Evolutionary conservation across 768 basidiomycete species (phyloP).

Genomic region (Floccularia luteovirens): DNA sequence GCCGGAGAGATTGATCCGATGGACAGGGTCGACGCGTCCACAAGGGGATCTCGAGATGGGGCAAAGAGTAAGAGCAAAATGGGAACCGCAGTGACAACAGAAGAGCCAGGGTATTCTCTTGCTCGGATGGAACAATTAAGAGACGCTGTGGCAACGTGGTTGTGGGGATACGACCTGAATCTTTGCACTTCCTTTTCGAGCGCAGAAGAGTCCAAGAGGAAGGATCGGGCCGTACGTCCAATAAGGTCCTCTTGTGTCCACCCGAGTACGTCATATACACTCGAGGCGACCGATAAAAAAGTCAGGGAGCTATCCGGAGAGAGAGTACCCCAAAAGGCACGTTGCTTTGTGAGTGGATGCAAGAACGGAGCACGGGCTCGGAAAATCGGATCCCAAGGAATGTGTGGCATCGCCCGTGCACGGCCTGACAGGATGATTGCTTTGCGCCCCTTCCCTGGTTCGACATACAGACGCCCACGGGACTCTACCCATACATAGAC

Average conservation of each 20-base stretch:
- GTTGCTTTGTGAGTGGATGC: too few relatives aligned
- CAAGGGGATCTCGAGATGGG: background rate
- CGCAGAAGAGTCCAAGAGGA: slow-evolving; percentile 19
- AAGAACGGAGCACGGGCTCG: slow-evolving; percentile 47
- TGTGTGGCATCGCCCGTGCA: slow-evolving; percentile 52
- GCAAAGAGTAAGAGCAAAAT: too few relatives aligned
- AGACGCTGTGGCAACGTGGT: too few relatives aligned
- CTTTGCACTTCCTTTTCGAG: slow-evolving; percentile 16
- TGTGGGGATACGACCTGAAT: background rate
- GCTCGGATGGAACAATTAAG: slow-evolving; percentile 8
- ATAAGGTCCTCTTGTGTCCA: slow-evolving; percentile 47
- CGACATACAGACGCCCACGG: slow-evolving; percentile 81
- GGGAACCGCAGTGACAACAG: background rate
- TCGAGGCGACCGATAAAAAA: slow-evolving; percentile 42
- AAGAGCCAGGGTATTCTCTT: slow-evolving; percentile 22
- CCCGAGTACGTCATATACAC: slow-evolving; percentile 58
- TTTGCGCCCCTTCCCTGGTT: slow-evolving; percentile 91
- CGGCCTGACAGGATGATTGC: slow-evolving; percentile 89
- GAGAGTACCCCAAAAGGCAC: slow-evolving; percentile 51
- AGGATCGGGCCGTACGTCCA: slow-evolving; percentile 34
- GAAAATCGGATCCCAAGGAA: slow-evolving; percentile 55
- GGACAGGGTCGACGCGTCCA: slow-evolving; percentile 2
- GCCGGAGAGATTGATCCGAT: slow-evolving; percentile 7
- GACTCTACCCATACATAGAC: slow-evolving; percentile 86
- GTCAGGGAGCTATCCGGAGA: slow-evolving; percentile 17